Base-by-base conservation (phyloP, 2,329 filamentous ascomycete genomes). In the Metarhizium rileyi region DNA sequence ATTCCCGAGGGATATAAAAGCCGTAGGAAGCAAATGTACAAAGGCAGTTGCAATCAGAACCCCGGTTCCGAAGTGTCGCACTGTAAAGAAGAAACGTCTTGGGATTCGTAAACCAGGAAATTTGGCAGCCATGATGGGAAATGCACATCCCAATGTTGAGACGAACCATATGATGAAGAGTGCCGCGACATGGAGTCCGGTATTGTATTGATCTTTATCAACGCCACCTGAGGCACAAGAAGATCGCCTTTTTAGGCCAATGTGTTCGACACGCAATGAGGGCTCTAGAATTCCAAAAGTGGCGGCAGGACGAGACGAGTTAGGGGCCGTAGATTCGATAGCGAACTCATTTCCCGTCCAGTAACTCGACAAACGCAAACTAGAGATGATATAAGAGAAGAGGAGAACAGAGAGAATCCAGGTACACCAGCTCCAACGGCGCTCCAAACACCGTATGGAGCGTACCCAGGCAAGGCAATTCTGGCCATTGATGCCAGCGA, bases 11-110 rank as follows among this genome's bases (percentile, higher is more conserved):
- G 79, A 81, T 48, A 71, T 62, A 55, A 86, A 86, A 5, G 83
- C 82, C 2, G 78, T 85, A 42, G 80, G 82, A 8, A 84, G 75
- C 28, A 84, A 70, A 69, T 90, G 86, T 27, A 90, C 86, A 59
- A 93, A 91, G 47, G 87, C 86, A 1, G 87, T 91, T 25, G 87
- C 80, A 42, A 82, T 75, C 28, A 78, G 73, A 20, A 93, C 87
- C 51, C 87, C 87, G 8, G 87, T 91, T 57, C 87, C 85, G 57
- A 88, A 87, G 70, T 88, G 84, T 53, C 77, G 73, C 45, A 79
- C 74, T 47, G 70, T 63, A 61, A 81, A 80, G 65, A 81, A 76
- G 64, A 80, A 74, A 44, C 63, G 65, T 20, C 68, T 63, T 1
- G 79, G 79, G 46, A 83, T 79, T 49, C 70, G 74, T 45, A 81